Evolutionary conservation across 116 monocot genomes (phyloP).

Genomic region (Papilionanthe hybrid): DNA sequence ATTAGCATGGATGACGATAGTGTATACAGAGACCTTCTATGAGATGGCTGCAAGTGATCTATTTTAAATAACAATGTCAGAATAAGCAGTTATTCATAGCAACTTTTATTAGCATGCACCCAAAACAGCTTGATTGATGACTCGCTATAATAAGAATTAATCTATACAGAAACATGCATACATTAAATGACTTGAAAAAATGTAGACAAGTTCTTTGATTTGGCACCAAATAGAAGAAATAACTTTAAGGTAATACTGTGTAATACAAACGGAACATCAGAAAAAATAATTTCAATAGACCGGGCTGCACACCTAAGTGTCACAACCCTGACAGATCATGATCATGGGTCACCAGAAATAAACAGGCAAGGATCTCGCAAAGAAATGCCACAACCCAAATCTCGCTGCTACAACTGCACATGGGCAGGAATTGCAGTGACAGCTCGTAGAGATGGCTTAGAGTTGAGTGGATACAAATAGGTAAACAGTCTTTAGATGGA

Average conservation of each 20-base stretch:
- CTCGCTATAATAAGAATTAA: neutral
- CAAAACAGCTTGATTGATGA: constrained; percentile 1
- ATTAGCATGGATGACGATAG: constrained; percentile 77
- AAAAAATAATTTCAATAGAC: neutral
- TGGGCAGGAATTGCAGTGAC: too few species aligned
- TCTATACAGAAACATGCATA: constrained; percentile 1
- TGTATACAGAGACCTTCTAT: constrained; percentile 63
- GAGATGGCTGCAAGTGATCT: constrained; percentile 77
- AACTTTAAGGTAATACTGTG: neutral
- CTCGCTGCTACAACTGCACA: neutral
- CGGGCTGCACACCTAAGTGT: neutral
- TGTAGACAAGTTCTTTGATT: neutral
- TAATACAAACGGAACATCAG: neutral
- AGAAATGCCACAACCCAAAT: neutral
- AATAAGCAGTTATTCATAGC: neutral
- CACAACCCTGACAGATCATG: neutral
- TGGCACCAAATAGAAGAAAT: neutral
- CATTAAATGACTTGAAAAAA: neutral
- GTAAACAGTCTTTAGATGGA: too few species aligned
- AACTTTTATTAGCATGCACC: neutral
- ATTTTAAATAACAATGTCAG: constrained; percentile 26
- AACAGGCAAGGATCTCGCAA: neutral
- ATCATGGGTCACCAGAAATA: neutral
- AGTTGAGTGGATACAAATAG: too few species aligned
- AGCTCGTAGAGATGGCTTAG: too few species aligned